phyloP scores from a whole-genome alignment of 164 flowering plant genomes.

The Berberis thunbergii region DNA sequence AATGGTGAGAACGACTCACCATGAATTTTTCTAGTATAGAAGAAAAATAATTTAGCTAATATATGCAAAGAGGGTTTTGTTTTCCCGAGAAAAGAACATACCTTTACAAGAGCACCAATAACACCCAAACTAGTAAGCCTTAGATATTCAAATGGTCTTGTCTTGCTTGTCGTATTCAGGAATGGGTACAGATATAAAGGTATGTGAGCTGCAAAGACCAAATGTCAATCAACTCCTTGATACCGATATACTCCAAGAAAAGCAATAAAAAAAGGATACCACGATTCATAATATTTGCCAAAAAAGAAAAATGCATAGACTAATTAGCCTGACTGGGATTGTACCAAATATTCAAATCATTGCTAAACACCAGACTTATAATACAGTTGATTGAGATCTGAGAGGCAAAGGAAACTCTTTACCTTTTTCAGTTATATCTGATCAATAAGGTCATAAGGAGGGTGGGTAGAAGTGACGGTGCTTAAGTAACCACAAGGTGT shows the following conservation, averaged over 20 bases:
- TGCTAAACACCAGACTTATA: too few species aligned
- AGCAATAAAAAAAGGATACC: background rate
- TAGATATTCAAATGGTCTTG: conserved; percentile 84
- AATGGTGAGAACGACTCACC: too few species aligned
- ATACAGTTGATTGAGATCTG: too few species aligned
- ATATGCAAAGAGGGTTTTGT: background rate
- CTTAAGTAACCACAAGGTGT: too few species aligned
- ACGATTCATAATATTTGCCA: too few species aligned
- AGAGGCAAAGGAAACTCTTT: too few species aligned
- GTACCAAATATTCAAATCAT: too few species aligned
- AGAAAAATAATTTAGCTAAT: background rate
- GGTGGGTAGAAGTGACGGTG: too few species aligned
- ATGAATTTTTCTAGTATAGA: background rate
- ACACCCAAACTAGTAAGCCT: conserved; percentile 94
- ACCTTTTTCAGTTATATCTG: too few species aligned
- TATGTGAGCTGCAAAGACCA: conserved; percentile 70
- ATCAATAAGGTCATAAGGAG: too few species aligned
- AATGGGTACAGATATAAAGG: conserved; percentile 90
- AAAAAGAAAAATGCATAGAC: too few species aligned
- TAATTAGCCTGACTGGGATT: too few species aligned
- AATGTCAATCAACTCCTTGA: background rate
- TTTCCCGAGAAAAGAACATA: conserved; percentile 4
- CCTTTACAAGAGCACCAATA: conserved; percentile 95
- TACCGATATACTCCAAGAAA: background rate
- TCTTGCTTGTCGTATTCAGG: conserved; percentile 77